Evolutionary conservation across 2,329 filamentous ascomycete species (phyloP), one percentile per base, ranked within the genome.

Genomic region (Cadophora malorum): DNA sequence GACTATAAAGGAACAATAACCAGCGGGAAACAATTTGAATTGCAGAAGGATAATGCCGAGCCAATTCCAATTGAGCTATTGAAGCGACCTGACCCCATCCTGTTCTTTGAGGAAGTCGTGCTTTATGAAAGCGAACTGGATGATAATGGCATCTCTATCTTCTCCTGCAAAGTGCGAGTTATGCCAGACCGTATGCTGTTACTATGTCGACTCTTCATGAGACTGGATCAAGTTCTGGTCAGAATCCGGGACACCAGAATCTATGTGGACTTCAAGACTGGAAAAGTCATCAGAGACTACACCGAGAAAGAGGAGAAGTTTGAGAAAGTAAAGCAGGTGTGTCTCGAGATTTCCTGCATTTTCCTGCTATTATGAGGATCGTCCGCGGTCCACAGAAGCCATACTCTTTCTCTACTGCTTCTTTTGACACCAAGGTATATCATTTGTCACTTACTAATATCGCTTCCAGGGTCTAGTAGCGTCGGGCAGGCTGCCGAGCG

Each of bases 51-150:
- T 14, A 68, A 70, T 28, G 64, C 63, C 25, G 74, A 79, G 64
- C 75, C 85, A 65, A 96, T 99, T 70, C 94, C 96, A 4, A 85
- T 97, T 66, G 93, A 95, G 74, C 86, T 98, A 52, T 86, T 99
- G 62, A 93, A 91, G 78, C 88, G 92, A 38, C 91, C 93, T 16
- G 96, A 99, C 78, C 96, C 96, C 0, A 99, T 99, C 72, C 82
- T 97, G 5, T 97, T 98, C 84, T 97, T 96, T 78, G 95, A 98
- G 81, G 94, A 98, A 75, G 93, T 99, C 49, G 89, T 97, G 74
- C 85, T 99, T 59, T 99, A 97, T 79, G 96, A 99, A 82, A 96
- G 96, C 81, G 96, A 99, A 83, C 87, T 99, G 58, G 96, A 97
- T 69, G 96, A 99, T 80, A 99, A 99, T 77, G 96, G 96, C 69